Conservation (phyloP, 345 rosid genomes). For the Gossypioides kirkii region DNA sequence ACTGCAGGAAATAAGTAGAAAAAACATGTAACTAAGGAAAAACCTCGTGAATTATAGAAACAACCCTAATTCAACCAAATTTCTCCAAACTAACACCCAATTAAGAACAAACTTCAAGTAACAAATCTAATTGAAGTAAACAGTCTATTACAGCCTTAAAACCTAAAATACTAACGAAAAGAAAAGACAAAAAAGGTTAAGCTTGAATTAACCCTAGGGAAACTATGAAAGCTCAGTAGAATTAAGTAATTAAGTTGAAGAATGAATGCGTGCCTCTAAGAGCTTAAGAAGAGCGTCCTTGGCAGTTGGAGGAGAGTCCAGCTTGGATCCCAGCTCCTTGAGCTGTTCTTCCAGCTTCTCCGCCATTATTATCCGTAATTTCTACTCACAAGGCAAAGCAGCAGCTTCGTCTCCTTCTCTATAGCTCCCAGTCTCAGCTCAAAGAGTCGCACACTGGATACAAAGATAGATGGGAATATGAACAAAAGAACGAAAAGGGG, state of each 20-base stretch:
- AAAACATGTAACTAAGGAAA: neutral
- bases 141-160: neutral
- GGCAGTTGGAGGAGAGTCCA: conserved; percentile 58
- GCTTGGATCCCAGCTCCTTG: conserved; percentile 86
- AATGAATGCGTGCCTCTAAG: conserved; percentile 58
- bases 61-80: conserved; percentile 28
- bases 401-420: neutral
- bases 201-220: conserved; percentile 20
- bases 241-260: neutral
- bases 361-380: conserved; percentile 37
- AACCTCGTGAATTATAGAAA: neutral
- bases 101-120: neutral
- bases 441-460: conserved; percentile 9
- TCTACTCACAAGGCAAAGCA: conserved; percentile 12
- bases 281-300: conserved; percentile 80
- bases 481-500: neutral
- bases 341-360: conserved; percentile 62
- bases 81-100: neutral
- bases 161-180: neutral
- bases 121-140: neutral
- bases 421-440: neutral
- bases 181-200: neutral
- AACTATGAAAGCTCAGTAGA: neutral
- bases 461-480: neutral
- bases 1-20: neutral